A percentile compares a stretch with the other conserved stretches of the same genome.
Conservation (phyloP, 306 rosid genomes). For the Sechiopsis laciniata region DNA sequence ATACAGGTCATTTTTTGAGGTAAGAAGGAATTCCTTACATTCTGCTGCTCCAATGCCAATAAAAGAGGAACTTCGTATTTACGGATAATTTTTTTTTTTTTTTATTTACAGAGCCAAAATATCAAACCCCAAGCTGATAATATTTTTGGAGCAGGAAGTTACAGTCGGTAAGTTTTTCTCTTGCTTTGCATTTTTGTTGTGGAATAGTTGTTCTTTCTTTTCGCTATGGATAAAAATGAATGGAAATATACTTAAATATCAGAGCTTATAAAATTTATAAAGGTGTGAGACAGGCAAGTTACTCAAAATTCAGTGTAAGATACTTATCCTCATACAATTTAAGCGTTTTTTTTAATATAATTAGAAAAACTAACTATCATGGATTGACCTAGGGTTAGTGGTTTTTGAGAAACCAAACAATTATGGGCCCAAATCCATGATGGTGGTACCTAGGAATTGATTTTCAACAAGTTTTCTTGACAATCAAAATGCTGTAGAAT, state of each 20-base stretch:
- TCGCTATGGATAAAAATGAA: background rate
- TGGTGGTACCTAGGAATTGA: too few species aligned
- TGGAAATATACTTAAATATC: background rate
- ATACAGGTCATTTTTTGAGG: constrained; percentile 72
- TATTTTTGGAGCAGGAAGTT: constrained; percentile 43
- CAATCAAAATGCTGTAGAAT: too few species aligned
- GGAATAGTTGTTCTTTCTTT: background rate
- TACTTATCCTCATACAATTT: background rate
- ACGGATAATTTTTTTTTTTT: background rate
- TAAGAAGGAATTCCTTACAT: constrained; percentile 27
- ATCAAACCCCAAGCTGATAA: constrained; percentile 65
- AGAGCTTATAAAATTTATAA: background rate
- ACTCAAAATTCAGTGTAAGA: background rate
- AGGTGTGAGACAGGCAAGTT: background rate
- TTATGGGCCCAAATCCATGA: too few species aligned
- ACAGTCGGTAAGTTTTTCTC: constrained; percentile 44
- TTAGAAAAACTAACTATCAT: background rate
- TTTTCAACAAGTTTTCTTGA: too few species aligned
- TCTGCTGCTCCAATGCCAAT: constrained; percentile 10
- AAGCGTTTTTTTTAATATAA: background rate
- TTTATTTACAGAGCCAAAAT: constrained; percentile 47
- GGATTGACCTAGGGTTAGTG: too few species aligned
- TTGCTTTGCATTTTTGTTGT: background rate
- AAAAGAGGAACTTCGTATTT: background rate
- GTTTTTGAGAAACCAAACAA: too few species aligned